phyloP scores from a whole-genome alignment of 352 stramenopile genomes.

The Saprolegnia parasitica region DNA sequence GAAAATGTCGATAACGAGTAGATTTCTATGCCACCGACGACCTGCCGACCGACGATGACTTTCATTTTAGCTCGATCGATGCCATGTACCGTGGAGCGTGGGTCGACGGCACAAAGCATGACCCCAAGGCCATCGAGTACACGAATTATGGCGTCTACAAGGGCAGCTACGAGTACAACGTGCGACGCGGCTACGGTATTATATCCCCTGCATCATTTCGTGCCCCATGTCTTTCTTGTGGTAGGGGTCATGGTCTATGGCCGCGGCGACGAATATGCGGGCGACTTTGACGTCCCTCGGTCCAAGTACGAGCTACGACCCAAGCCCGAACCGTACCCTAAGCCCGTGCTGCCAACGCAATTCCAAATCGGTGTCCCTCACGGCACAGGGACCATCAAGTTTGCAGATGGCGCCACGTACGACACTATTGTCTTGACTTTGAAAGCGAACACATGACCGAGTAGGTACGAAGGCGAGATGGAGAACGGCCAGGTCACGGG shows the following conservation, averaged over 20 bases:
- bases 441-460: not conserved
- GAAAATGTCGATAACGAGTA: slow-evolving; percentile 12
- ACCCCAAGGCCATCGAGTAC: slow-evolving; percentile 44
- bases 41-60: slow-evolving; percentile 39
- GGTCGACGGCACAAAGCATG: slow-evolving; percentile 49
- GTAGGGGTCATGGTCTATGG: slow-evolving; percentile 52
- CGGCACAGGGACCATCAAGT: slow-evolving; percentile 45
- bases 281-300: slow-evolving; percentile 45
- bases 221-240: too few species aligned
- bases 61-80: slow-evolving; percentile 63
- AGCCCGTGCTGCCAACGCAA: slow-evolving; percentile 48
- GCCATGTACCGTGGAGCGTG: slow-evolving; percentile 53
- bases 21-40: slow-evolving; percentile 34
- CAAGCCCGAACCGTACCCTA: slow-evolving; percentile 32
- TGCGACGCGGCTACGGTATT: slow-evolving; percentile 33
- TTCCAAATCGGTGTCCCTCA: slow-evolving; percentile 52
- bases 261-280: slow-evolving; percentile 44
- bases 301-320: slow-evolving; percentile 43
- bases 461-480: slow-evolving; percentile 60
- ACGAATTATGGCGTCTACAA: slow-evolving; percentile 61
- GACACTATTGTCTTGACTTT: not conserved
- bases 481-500: slow-evolving; percentile 51
- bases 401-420: slow-evolving; percentile 48
- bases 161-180: slow-evolving; percentile 49
- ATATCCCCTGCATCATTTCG: not conserved